Base-by-base conservation (phyloP, 208 protist species). In the Trypanosoma brucei region DNA sequence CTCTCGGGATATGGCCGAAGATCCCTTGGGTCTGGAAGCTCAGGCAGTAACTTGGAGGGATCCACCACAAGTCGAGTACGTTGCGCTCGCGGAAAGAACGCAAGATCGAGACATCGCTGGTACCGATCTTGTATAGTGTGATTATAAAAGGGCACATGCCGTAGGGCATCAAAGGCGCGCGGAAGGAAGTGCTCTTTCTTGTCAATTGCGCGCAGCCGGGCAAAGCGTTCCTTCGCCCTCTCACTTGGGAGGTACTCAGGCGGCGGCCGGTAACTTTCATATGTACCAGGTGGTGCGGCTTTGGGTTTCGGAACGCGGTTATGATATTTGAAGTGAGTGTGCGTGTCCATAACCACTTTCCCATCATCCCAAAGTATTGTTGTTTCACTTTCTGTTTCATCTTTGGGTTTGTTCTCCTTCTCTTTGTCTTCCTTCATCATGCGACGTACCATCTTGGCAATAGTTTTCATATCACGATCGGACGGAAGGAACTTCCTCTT, bases 81-180 rank as follows among this genome's bases (percentile, higher is more conserved):
- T 70, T 94, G 92, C 33, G 82, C 77, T 39, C 98, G 88, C 4
- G 98, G 97, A 78, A 98, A 98, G 51, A 99, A 86, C 70, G 98
- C 99, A 31, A 99, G 91, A 80, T 99, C 98, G 13, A 99, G 86
- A 79, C 98, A 99, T 37, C 99, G 90, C 73, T 99, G 97, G 66
- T 99, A 99, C 35, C 96, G 88, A 66, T 99, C 98, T 68, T 98
- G 82, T 55, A 99, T 87, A 11, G 97, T 93, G 49, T 96, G 74
- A 38, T 89, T 69, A 75, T 99, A 99, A 35, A 88, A 92, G 9
- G 98, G 97, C 3, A 99, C 93, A 57, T 97, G 80, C 35, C 95
- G 90, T 6, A 99, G 78, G 50, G 78, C 72, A 48, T 90, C 83
- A 73, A 97, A 99, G 62, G 89, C 83, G 58, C 91, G 75, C 9